Base-by-base conservation (phyloP, 345 rosid species). In the Anastatica hierochuntica region DNA sequence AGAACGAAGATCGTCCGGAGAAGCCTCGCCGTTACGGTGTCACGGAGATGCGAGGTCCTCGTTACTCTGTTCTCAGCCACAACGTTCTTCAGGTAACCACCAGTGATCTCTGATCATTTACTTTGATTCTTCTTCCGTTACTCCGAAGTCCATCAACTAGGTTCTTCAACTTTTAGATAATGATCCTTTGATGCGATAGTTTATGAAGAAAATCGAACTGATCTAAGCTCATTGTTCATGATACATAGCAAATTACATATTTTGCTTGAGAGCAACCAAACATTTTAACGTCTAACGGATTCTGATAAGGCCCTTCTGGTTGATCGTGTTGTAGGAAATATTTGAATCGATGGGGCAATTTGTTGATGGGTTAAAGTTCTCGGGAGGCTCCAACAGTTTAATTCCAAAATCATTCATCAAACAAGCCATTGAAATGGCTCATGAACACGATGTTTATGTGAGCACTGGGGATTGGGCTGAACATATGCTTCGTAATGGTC, bases 401-500 rank as follows among this genome's bases (percentile, higher is more conserved):
- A 77, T 85, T 75, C 83, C 95, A 0, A 92, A 81, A 69, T 69
- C 94, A 10, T 74, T 76, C 49, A 64, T 92, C 29, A 74, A 76
- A 58, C 74, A 83, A 59, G 84, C 82, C 44, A 78, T 83, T 30
- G 71, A 77, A 44, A 70, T 67, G 78, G 94, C 95, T 44, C 95
- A 85, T 59, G 76, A 77, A 15, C 88, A 88, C 62, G 75, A 80
- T 53, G 83, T 88, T 6, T 88, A 88, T 62, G 98, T 88, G 7
- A 88, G 90, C 48, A 85, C 90, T 0, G 90, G 97, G 4, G 97
- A 88, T 36, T 92, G 97, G 97, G 85, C 94, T 9, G 97, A 88
- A 19, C 94, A 88, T 74, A 35, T 77, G 72, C 68, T 76, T 60
- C 81, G 73, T 31, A 65, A 43, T 76, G 88, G 90, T 56, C 90